These are phyloP conservation scores for Persicaria tinctoria DNA, from an alignment of 148 eudicot genomes.

Conservation along the genomic window DNA sequence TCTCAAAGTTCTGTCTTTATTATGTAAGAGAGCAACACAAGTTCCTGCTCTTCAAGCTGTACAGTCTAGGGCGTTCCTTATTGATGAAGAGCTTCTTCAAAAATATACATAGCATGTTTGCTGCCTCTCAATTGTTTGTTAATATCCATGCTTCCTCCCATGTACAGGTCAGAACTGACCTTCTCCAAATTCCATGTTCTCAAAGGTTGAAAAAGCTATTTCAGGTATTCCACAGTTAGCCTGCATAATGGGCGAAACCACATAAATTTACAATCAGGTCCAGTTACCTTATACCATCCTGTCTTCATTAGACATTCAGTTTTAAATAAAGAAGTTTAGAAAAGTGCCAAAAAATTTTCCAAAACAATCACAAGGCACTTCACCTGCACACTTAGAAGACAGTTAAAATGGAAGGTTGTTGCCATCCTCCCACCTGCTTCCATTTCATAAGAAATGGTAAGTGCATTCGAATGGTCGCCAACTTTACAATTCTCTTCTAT, in stretches of 20 bases:
- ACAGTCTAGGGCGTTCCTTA: no score
- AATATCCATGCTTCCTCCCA: no score
- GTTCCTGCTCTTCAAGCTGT: no score
- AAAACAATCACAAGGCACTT: slow-evolving; percentile 13
- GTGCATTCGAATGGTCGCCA: slow-evolving; percentile 92
- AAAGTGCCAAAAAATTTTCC: not conserved
- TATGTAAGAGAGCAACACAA: no score
- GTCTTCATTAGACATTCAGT: not conserved
- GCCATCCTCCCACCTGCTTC: slow-evolving; percentile 98
- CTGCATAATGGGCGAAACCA: slow-evolving; percentile 25
- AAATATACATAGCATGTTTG: no score
- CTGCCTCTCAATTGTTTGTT: no score
- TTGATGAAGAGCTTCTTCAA: no score
- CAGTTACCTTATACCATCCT: not conserved
- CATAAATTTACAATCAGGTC: not conserved
- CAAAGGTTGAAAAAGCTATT: slow-evolving; percentile 80
- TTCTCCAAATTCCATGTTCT: slow-evolving; percentile 94
- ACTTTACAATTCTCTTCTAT: slow-evolving; percentile 88
- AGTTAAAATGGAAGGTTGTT: slow-evolving; percentile 91
- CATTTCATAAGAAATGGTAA: slow-evolving; percentile 93
- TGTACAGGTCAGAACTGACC: slow-evolving; percentile 25
- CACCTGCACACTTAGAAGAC: slow-evolving; percentile 95
- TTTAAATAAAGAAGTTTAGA: not conserved
- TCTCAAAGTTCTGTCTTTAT: no score
- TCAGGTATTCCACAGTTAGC: slow-evolving; percentile 98